Conservation (phyloP, 768 basidiomycete genomes). For the Agaricus sinodeliciosus region DNA sequence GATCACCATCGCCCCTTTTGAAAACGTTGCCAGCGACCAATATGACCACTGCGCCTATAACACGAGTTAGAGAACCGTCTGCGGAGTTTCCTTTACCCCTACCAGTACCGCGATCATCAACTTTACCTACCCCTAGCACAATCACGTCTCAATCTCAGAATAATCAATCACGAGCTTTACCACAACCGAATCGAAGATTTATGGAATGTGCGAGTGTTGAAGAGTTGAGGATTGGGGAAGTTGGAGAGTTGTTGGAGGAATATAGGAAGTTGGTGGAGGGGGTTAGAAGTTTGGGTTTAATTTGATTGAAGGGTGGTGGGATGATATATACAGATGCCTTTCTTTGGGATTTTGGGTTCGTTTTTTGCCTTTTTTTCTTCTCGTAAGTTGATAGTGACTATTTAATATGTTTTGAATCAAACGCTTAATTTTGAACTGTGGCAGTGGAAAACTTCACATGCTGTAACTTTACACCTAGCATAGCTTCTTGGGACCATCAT, state of each 20-base stretch:
- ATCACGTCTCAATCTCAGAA: constrained; percentile 17
- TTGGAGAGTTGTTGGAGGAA: constrained; percentile 72
- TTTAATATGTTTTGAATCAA: too few species aligned
- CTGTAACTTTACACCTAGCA: too few species aligned
- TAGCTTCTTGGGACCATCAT: too few species aligned
- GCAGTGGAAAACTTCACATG: too few species aligned
- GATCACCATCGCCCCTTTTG: constrained; percentile 16
- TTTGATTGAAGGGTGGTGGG: too few species aligned
- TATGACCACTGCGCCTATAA: background rate
- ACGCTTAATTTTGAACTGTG: too few species aligned
- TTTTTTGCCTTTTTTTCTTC: too few species aligned
- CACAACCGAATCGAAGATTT: constrained; percentile 65
- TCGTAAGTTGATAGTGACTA: too few species aligned
- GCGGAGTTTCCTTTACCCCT: too few species aligned
- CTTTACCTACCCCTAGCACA: background rate
- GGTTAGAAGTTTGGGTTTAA: constrained; percentile 39
- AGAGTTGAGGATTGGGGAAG: constrained; percentile 77
- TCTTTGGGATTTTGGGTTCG: too few species aligned
- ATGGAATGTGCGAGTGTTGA: constrained; percentile 57
- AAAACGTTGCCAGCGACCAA: background rate
- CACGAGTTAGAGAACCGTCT: too few species aligned
- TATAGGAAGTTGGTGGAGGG: constrained; percentile 75
- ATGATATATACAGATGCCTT: too few species aligned
- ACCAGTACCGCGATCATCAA: background rate
- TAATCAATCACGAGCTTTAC: constrained; percentile 22